Evolutionary conservation across 2,329 filamentous ascomycete species (phyloP), one percentile per base, ranked within the genome.

Genomic region (Blumeriella jaapii): DNA sequence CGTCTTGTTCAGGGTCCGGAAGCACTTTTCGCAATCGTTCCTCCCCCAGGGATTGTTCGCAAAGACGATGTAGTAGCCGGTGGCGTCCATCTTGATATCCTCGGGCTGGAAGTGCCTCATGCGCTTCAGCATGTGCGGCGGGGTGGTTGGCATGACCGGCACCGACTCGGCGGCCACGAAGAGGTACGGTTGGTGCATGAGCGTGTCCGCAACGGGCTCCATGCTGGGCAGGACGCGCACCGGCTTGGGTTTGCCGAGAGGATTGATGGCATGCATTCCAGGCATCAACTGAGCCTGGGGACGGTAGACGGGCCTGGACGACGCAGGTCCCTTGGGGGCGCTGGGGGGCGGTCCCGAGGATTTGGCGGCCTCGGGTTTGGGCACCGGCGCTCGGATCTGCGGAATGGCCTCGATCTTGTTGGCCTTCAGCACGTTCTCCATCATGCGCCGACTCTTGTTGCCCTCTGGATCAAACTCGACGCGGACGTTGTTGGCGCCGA

Each of bases 31-130:
- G 1, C 85, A 79, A 59, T 95, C 86, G 36, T 78, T 68, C 50
- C 86, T 78, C 2, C 89, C 89, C 6, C 69, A 66, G 36, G 73
- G 71, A 2, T 76, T 83, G 50, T 89, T 80, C 32, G 82, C 74
- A 52, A 98, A 98, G n/a, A 86, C 67, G 34, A 96, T 75, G 55
- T 84, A 96, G 58, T 95, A 98, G 1, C 91, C 91, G 0, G 76
- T 80, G 39, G 74, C 74, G 56, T 98, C 91, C 40, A 82, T 75
- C 20, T 85, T 74, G 33, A 98, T 80, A 31, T 86, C 78, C 45
- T 83, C 77, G 60, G 87, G 84, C 40, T 74, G 68, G 55, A 82
- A 94, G 32, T 78, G 75, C 58, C 89, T 91, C 35, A 96, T 65
- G 32, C 89, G 74, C 59, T 89, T 93, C 61, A 85, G 84, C 62